These are phyloP conservation scores for Malassezia obtusa DNA, from an alignment of 1,284 basidiomycete species.

Conservation along the genomic window DNA sequence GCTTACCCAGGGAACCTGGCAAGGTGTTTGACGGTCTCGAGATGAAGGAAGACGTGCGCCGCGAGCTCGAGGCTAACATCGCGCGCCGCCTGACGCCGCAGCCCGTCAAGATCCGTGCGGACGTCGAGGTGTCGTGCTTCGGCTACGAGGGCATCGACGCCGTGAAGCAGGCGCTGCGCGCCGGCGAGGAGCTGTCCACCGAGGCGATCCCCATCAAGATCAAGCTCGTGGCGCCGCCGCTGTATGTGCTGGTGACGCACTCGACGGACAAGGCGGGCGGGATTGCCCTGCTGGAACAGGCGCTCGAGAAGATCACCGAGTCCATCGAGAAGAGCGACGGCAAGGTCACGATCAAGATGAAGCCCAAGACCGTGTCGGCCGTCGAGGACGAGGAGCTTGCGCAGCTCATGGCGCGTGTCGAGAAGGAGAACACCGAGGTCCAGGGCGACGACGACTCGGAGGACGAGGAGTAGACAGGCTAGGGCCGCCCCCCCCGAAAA, in stretches of 20 bases:
- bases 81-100: slow-evolving; percentile 91
- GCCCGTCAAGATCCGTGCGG: slow-evolving; percentile 95
- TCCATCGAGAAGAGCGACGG: slow-evolving; percentile 70
- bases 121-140: slow-evolving; percentile 95
- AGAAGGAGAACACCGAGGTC: slow-evolving; percentile 48
- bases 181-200: slow-evolving; percentile 75
- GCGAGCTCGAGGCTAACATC: slow-evolving; percentile 72
- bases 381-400: slow-evolving; percentile 47
- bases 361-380: slow-evolving; percentile 52
- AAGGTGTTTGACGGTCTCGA: slow-evolving; percentile 68
- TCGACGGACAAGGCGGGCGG: slow-evolving; percentile 93
- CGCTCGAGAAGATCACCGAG: slow-evolving; percentile 77
- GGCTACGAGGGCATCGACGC: slow-evolving; percentile 95
- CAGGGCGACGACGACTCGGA: slow-evolving; percentile 42
- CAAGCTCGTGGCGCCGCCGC: slow-evolving; percentile 85
- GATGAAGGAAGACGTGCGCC: slow-evolving; percentile 56
- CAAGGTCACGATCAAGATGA: slow-evolving; percentile 87
- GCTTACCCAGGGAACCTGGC: slow-evolving; percentile 64
- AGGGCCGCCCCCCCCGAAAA: no score
- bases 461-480: slow-evolving; percentile 18
- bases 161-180: slow-evolving; percentile 80
- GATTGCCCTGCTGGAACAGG: slow-evolving; percentile 82
- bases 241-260: slow-evolving; percentile 91
- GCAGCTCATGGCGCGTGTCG: slow-evolving; percentile 46
- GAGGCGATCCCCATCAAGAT: slow-evolving; percentile 93